Evolutionary conservation across 2,329 filamentous ascomycete species (phyloP).

Genomic region (Pyrenophora graminea): DNA sequence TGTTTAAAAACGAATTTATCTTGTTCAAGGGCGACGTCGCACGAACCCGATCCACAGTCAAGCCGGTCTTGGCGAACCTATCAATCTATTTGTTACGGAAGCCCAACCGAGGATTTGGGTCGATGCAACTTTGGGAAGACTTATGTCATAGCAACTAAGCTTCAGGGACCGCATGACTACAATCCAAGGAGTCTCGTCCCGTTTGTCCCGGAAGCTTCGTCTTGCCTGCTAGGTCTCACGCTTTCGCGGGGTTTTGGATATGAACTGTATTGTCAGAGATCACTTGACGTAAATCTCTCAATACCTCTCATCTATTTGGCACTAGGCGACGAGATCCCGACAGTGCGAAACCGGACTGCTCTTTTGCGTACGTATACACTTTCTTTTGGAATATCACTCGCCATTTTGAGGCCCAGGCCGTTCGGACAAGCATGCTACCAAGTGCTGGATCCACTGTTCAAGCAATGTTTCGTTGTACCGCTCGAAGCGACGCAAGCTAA

Average conservation of each 20-base stretch:
- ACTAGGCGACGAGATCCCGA: not conserved
- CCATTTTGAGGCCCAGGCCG: not conserved
- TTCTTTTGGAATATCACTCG: not conserved
- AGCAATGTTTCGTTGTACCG: not conserved
- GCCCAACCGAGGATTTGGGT: constrained; percentile 26
- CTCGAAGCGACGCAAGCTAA: constrained; percentile 7
- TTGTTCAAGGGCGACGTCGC: not conserved
- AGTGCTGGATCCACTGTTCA: not conserved
- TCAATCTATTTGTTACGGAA: constrained; percentile 14
- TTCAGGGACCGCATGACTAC: constrained; percentile 24
- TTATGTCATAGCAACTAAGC: constrained; percentile 23
- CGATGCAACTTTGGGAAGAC: constrained; percentile 28
- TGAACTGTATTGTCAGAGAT: constrained; percentile 14
- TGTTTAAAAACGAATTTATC: not conserved
- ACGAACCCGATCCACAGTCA: constrained; percentile 4
- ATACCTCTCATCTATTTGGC: not conserved
- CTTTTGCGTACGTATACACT: not conserved
- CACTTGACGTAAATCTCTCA: constrained; percentile 4
- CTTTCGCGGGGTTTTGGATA: constrained; percentile 5
- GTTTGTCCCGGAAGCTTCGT: constrained; percentile 37
- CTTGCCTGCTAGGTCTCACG: constrained; percentile 8
- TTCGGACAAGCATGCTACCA: not conserved
- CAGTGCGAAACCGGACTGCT: not conserved
- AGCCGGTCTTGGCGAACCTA: constrained; percentile 9
- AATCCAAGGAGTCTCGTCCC: constrained; percentile 40